phyloP scores from a whole-genome alignment of 1,284 basidiomycete genomes.

The Leccinum angustisporum region DNA sequence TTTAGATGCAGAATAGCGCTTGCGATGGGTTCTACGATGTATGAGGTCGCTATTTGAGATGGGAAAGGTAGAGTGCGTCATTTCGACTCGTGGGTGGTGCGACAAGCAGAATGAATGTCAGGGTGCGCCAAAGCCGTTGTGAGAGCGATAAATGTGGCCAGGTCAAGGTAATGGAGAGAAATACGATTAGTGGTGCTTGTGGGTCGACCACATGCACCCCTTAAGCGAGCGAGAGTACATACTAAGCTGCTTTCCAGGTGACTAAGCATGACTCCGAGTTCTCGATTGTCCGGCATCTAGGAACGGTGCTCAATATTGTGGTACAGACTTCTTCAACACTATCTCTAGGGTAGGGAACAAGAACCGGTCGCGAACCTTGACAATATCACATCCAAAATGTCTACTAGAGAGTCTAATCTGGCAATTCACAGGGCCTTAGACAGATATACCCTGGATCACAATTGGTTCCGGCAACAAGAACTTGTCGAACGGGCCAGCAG shows the following conservation, averaged over 20 bases:
- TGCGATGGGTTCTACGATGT: constrained; percentile 47
- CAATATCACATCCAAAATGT: neutral
- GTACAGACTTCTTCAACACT: neutral
- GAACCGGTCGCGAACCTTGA: neutral
- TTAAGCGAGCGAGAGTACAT: neutral
- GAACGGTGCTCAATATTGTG: neutral
- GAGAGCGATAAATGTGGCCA: constrained; percentile 3
- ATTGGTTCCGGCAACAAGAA: constrained; percentile 31
- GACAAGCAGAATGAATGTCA: neutral
- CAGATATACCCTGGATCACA: constrained; percentile 17
- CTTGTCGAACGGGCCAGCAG: constrained; percentile 56
- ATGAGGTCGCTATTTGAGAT: constrained; percentile 19
- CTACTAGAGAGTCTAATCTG: neutral
- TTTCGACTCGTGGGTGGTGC: neutral
- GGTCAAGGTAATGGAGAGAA: constrained; percentile 8
- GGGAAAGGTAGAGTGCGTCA: constrained; percentile 16
- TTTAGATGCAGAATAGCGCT: constrained; percentile 54
- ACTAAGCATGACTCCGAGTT: constrained; percentile 23
- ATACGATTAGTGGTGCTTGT: neutral
- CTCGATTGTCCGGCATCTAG: neutral
- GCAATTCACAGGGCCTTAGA: constrained; percentile 10
- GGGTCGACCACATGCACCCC: neutral
- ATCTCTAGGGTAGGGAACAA: neutral
- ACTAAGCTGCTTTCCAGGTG: constrained; percentile 9
- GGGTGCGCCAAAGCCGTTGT: constrained; percentile 8